Conservation (phyloP, 1,139 yeast genomes). For the Taphrina confusa region DNA sequence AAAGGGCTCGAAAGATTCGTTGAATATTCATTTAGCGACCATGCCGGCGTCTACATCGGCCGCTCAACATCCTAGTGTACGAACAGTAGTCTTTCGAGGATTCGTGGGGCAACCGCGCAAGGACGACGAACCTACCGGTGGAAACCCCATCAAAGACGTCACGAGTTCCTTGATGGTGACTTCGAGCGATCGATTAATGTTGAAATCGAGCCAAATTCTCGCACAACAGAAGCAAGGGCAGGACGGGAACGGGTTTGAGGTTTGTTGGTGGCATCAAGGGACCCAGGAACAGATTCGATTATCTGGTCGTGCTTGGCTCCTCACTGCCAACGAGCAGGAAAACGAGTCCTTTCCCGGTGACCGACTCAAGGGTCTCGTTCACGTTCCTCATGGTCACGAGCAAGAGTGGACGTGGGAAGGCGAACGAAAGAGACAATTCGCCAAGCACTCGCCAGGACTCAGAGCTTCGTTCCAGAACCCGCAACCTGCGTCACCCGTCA, state of each 20-base stretch:
- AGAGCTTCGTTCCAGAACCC: conserved; percentile 30
- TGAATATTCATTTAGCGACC: conserved; percentile 27
- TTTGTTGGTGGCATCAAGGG: conserved; percentile 35
- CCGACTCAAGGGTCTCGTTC: background rate
- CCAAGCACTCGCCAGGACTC: conserved; percentile 31
- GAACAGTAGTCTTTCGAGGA: conserved; percentile 33
- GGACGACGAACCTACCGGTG: conserved; percentile 33
- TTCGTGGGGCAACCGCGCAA: conserved; percentile 32
- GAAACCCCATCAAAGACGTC: conserved; percentile 26
- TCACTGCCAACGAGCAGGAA: conserved; percentile 6
- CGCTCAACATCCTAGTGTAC: conserved; percentile 15
- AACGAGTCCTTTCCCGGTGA: conserved; percentile 16
- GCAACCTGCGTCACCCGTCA: conserved; percentile 23
- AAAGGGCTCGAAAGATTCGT: conserved; percentile 26
- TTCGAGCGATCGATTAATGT: conserved; percentile 21
- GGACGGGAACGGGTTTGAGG: conserved; percentile 33
- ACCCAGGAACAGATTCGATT: conserved; percentile 33
- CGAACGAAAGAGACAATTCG: conserved; percentile 27
- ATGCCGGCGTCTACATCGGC: conserved; percentile 25
- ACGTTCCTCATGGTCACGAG: background rate
- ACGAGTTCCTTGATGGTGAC: conserved; percentile 15
- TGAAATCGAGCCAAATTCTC: conserved; percentile 27
- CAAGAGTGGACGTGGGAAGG: conserved; percentile 29
- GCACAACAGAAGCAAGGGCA: conserved; percentile 39
- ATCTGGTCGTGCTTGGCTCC: conserved; percentile 28